Evolutionary conservation across 176 grass and related monocot species (phyloP), one percentile per base, ranked within the genome.

Genomic region (Eleusine indica): DNA sequence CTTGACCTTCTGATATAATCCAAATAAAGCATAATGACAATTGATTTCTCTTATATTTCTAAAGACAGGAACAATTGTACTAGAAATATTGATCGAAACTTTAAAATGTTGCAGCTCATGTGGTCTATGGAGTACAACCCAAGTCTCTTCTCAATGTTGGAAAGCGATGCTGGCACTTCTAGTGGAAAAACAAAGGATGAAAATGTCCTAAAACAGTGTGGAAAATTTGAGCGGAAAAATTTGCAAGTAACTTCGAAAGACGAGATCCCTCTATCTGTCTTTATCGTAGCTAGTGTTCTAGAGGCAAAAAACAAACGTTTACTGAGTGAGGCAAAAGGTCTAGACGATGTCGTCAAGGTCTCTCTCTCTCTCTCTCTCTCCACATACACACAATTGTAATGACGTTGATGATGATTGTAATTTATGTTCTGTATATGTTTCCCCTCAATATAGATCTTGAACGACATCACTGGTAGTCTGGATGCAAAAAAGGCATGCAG

Each of bases 81-180:
- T 71, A 57, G 14, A 76, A 77, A 66, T 76, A 41, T 44, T 37
- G 29, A 46, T 48, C 61, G 69, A n/a, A 83, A 51, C 46, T 35
- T 86, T 46, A 76, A 83, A 83, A 63, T 79, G 18, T 86, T 91
- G 91, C 93, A 99, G 96, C 89, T 99, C 63, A 99, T 99, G 87
- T 99, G 96, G 93, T 86, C 93, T 53, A 99, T 99, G 96, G 96
- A 99, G 84, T 99, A 99, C 86, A 99, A 99, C 80, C 96, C 93
- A 66, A 84, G 82, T 64, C 71, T 91, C 49, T 99, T 99, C 75
- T 83, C 91, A 51, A 84, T 84, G 85, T 87, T 90, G 82, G 93
- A 99, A 73, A 87, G 80, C 12, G 68, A 91, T 17, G 53, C 4
- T 46, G 76, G 57, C 25, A 43, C 54, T 63, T 71, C 84, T 40